phyloP scores from a whole-genome alignment of 345 rosid genomes.

The Populus pruinosa region DNA sequence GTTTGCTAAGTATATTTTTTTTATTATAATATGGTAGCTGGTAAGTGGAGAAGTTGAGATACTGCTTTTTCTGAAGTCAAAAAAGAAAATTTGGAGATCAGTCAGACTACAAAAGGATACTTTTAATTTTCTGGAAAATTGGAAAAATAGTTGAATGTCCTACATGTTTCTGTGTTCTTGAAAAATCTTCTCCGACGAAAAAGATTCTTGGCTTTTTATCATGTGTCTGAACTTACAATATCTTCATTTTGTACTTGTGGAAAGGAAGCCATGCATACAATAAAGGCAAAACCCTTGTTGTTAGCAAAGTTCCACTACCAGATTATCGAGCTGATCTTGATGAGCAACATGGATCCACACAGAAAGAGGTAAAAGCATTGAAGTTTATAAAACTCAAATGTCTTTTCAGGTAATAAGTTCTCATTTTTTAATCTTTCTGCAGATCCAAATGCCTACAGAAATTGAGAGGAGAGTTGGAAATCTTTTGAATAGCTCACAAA shows the following conservation, averaged over 20 bases:
- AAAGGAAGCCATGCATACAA: constrained; percentile 87
- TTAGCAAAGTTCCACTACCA: constrained; percentile 92
- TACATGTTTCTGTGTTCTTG: not conserved
- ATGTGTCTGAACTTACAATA: constrained; percentile 5
- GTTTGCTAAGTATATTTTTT: not conserved
- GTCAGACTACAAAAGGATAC: not conserved
- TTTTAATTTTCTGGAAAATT: no score
- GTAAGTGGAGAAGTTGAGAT: not conserved
- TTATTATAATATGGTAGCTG: not conserved
- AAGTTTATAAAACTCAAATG: constrained; percentile 5
- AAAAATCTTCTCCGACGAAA: not conserved
- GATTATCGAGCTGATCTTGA: constrained; percentile 91
- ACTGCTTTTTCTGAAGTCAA: not conserved
- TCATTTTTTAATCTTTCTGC: constrained; percentile 23
- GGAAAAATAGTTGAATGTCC: not conserved
- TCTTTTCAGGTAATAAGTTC: not conserved
- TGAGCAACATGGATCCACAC: constrained; percentile 88
- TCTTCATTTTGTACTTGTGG: constrained; percentile 39
- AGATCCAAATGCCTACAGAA: constrained; percentile 89
- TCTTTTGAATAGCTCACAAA: constrained; percentile 59
- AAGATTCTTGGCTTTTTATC: not conserved
- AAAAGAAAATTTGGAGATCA: not conserved
- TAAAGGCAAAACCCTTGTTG: constrained; percentile 81
- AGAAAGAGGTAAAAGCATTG: constrained; percentile 56
- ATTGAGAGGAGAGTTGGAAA: constrained; percentile 78